Evolutionary conservation across 345 rosid species (phyloP).

Genomic region (Erysimum cheiranthoides): DNA sequence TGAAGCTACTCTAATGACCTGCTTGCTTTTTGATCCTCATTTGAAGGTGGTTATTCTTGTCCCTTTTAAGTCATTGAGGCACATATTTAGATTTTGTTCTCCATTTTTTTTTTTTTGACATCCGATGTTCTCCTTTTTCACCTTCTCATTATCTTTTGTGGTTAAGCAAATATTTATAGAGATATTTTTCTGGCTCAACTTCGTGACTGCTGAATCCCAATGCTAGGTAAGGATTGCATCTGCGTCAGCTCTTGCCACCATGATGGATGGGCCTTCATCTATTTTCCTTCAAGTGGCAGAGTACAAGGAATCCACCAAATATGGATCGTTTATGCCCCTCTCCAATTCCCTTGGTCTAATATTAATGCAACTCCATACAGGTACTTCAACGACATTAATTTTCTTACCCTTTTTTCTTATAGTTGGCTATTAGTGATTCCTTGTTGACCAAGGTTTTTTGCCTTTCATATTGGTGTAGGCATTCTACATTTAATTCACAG

Average conservation of each 20-base stretch:
- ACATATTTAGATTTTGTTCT: conserved; percentile 23
- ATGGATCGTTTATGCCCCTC: conserved; percentile 79
- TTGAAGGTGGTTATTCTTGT: conserved; percentile 65
- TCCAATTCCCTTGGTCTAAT: conserved; percentile 87
- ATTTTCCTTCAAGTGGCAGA: conserved; percentile 92
- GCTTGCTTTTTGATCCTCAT: conserved; percentile 86
- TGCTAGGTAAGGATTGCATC: conserved; percentile 80
- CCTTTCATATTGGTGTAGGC: conserved; percentile 58
- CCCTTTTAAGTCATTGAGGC: conserved; percentile 16
- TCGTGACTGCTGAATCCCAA: conserved; percentile 38
- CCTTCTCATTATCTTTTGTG: conserved; percentile 24
- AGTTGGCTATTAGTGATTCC: conserved; percentile 21
- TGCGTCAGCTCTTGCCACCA: conserved; percentile 80
- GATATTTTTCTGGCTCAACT: conserved; percentile 18
- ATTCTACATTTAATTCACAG: conserved; percentile 71
- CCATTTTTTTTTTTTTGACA: not conserved
- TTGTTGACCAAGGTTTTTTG: conserved; percentile 6
- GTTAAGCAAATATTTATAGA: not conserved
- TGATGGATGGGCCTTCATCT: conserved; percentile 88
- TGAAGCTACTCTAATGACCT: conserved; percentile 84
- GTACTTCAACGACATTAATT: conserved; percentile 51
- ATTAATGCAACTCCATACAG: conserved; percentile 89
- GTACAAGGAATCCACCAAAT: conserved; percentile 73
- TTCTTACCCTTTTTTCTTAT: conserved; percentile 15
- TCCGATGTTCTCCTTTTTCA: conserved; percentile 19